These are phyloP conservation scores for Saprolegnia diclina DNA, from an alignment of 352 stramenopile species.

Conservation along the genomic window DNA sequence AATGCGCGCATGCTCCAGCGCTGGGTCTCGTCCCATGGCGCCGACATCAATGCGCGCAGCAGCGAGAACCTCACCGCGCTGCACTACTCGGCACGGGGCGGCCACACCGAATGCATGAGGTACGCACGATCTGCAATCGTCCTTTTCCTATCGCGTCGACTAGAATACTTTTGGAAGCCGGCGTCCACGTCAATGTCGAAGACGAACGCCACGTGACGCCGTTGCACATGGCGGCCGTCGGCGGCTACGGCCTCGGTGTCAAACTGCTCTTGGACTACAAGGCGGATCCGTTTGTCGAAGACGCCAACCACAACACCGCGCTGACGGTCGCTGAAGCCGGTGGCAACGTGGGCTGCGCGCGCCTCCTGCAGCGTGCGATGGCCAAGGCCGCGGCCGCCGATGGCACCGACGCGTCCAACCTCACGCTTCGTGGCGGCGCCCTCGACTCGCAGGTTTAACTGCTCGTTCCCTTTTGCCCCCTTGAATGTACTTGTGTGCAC, in stretches of 20 bases:
- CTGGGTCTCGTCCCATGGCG: conserved; percentile 65
- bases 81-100: conserved; percentile 64
- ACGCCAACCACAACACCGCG: conserved; percentile 65
- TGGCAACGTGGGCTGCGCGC: conserved; percentile 68
- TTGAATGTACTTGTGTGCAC: too few relatives aligned
- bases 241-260: conserved; percentile 67
- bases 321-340: conserved; percentile 62
- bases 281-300: conserved; percentile 72
- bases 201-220: conserved; percentile 72
- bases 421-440: conserved; percentile 11
- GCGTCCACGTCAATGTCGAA: conserved; percentile 59
- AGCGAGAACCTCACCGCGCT: conserved; percentile 72
- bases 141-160: neutral
- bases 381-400: conserved; percentile 57
- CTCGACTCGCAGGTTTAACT: conserved; percentile 10
- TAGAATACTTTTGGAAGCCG: conserved; percentile 50
- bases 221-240: conserved; percentile 61
- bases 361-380: conserved; percentile 71
- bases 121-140: conserved; percentile 13
- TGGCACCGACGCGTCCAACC: conserved; percentile 24
- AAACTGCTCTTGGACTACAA: conserved; percentile 77
- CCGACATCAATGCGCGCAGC: conserved; percentile 62
- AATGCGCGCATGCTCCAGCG: conserved; percentile 76
- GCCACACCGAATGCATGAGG: conserved; percentile 73
- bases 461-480: neutral